Evolutionary conservation across 2,329 filamentous ascomycete species (phyloP), one percentile per base, ranked within the genome.

Genomic region (Allantophomopsis lycopodina): DNA sequence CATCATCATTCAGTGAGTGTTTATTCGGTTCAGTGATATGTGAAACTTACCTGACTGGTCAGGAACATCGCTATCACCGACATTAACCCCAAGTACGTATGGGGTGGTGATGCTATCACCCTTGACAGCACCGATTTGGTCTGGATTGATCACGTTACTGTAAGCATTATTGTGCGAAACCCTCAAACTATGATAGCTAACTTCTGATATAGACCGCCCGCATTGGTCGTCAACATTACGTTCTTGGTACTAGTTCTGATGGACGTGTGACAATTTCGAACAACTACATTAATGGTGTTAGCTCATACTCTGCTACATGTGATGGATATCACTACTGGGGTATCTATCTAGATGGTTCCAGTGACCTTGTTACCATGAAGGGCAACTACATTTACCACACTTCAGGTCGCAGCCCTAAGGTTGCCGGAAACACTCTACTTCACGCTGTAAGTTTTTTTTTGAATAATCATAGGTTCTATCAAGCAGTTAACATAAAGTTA

Each of bases 241-340:
- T 61, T 41, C 53, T 54, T 2, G 59, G 59, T 7, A 54, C 55
- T 34, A 46, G 46, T 5, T 56, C 54, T 18, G 53, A 57, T 14
- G n/a, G n/a, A n/a, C 57, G 56, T 37, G 56, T 66, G 1, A 66
- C 65, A 1, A 55, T 69, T 36, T 64, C 62, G 7, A 68, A 69
- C 57, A 62, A 55, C 48, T 60, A 63, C 31, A 60, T 68, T 42
- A 57, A 68, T 39, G 65, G 65, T 7, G 43, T 46, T 1, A n/a
- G 64, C 64, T 0, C 51, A 47, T 64, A 58, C 48, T 66, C 63
- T 1, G 56, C 62, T 7, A 55, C 55, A 17, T 68, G 65, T 45
- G 60, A 68, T 40, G 54, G 53, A 16, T 55, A 68, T 33, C 63
- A 66, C 47, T 69, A 69, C 55, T 68, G 64, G 65, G 56, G 53